A percentile compares a stretch with the other conserved stretches of the same genome.
Conservation (phyloP, 352 stramenopile genomes). For the Peronospora belbahrii region DNA sequence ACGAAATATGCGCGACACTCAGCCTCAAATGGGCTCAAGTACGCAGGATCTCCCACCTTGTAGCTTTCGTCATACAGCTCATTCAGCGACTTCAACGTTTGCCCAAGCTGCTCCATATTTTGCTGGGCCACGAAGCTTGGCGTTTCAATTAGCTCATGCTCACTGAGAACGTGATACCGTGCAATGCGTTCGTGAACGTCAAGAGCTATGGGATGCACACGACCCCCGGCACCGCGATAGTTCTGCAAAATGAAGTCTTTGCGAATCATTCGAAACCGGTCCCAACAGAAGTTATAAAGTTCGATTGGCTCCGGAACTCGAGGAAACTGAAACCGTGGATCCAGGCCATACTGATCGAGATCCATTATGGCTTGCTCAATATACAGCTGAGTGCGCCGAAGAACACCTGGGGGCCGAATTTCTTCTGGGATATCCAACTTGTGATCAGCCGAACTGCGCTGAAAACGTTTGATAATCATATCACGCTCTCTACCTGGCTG, state of each 20-base stretch:
- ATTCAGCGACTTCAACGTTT: conserved; percentile 83
- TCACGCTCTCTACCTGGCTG: conserved; percentile 49
- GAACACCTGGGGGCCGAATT: conserved; percentile 67
- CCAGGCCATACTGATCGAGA: conserved; percentile 47
- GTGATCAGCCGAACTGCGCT: conserved; percentile 79
- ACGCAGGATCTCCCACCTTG: conserved; percentile 45
- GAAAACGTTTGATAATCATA: conserved; percentile 83
- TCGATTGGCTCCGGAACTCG: conserved; percentile 69
- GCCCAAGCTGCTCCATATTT: conserved; percentile 86
- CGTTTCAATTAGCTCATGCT: conserved; percentile 89
- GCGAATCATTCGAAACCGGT: conserved; percentile 92
- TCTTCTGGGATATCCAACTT: conserved; percentile 80
- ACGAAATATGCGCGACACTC: conserved; percentile 85
- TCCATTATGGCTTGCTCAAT: conserved; percentile 85
- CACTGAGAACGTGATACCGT: conserved; percentile 91
- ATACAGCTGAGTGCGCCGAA: conserved; percentile 75
- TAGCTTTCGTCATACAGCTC: conserved; percentile 83
- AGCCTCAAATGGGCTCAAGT: conserved; percentile 76
- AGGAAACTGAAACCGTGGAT: conserved; percentile 64
- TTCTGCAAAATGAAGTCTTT: conserved; percentile 97
- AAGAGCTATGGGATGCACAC: conserved; percentile 87
- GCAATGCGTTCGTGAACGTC: conserved; percentile 93
- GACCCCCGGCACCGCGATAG: conserved; percentile 89
- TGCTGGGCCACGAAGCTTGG: conserved; percentile 80
- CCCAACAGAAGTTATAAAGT: conserved; percentile 97